Percentiles rank a stretch among this genome's conserved stretches.
These are phyloP conservation scores for Pestalotiopsis sp. DNA, from an alignment of 2,329 filamentous ascomycete species.

Conservation along the genomic window DNA sequence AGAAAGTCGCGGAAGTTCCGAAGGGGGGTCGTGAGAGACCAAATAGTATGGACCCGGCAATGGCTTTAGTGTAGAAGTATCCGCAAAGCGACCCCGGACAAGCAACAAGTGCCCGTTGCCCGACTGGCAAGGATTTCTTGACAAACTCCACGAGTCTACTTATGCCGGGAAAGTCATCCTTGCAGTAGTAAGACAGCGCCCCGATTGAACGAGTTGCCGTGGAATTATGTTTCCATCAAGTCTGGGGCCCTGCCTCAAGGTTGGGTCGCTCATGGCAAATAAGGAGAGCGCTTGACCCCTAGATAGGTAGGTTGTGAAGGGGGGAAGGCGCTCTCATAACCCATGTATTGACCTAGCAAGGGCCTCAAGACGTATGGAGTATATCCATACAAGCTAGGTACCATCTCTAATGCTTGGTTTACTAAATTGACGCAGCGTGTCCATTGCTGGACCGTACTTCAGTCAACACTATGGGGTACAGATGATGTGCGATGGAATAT, in stretches of 20 bases:
- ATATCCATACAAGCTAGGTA: background rate
- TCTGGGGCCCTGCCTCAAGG: no score
- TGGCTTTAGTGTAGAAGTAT: background rate
- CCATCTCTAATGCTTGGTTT: no score
- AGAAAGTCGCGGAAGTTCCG: background rate
- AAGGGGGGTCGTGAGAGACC: background rate
- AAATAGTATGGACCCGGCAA: background rate
- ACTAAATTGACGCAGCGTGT: no score
- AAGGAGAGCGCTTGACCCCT: background rate
- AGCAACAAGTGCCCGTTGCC: background rate
- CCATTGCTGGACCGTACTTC: no score
- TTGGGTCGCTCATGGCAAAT: background rate
- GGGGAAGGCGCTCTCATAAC: background rate
- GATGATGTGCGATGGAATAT: no score
- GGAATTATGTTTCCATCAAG: no score
- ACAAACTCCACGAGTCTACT: background rate
- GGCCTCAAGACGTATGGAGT: background rate
- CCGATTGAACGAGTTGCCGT: background rate
- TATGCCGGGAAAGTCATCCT: background rate
- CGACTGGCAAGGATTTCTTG: background rate
- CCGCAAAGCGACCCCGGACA: background rate
- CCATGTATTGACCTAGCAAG: background rate
- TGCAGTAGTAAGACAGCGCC: background rate
- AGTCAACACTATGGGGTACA: no score
- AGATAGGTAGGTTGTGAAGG: background rate